Conservation (phyloP, 1,284 basidiomycete species). For the Cerrena zonata region DNA sequence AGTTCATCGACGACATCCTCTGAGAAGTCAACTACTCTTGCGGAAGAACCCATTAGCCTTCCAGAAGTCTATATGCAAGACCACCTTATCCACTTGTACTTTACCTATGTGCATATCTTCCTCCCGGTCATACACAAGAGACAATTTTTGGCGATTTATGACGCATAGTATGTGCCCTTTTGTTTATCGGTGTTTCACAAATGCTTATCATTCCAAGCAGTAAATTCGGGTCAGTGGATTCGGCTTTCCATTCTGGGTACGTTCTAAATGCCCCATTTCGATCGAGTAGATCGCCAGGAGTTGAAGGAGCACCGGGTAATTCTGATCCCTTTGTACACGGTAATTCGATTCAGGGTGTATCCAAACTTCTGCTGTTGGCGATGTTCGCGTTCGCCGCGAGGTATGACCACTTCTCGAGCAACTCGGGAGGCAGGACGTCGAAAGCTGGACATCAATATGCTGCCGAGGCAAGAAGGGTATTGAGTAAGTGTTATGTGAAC, state of each 20-base stretch:
- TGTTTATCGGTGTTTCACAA: background rate
- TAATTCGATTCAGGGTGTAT: conserved; percentile 51
- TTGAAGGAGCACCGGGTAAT: background rate
- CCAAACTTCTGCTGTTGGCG: conserved; percentile 65
- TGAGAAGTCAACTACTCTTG: conserved; percentile 49
- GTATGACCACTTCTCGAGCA: conserved; percentile 49
- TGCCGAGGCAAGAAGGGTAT: conserved; percentile 57
- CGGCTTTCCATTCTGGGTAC: too few relatives aligned
- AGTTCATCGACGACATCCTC: conserved; percentile 21
- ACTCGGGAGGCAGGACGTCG: conserved; percentile 47
- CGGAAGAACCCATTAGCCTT: conserved; percentile 25
- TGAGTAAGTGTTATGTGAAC: conserved; percentile 42
- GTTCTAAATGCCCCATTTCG: too few relatives aligned
- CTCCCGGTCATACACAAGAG: conserved; percentile 72
- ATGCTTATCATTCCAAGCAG: background rate
- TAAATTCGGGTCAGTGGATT: background rate
- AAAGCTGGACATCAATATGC: conserved; percentile 67
- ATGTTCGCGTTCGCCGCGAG: conserved; percentile 77
- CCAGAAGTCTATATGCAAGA: conserved; percentile 41
- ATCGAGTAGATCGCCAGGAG: too few relatives aligned
- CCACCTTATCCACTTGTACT: conserved; percentile 68
- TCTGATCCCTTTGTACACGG: conserved; percentile 23
- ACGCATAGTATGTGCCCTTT: conserved; percentile 40
- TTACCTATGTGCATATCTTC: conserved; percentile 74
- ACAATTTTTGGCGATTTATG: conserved; percentile 64